Base-by-base conservation (phyloP, 176 grass and related monocot species). In the Avena atlantica region DNA sequence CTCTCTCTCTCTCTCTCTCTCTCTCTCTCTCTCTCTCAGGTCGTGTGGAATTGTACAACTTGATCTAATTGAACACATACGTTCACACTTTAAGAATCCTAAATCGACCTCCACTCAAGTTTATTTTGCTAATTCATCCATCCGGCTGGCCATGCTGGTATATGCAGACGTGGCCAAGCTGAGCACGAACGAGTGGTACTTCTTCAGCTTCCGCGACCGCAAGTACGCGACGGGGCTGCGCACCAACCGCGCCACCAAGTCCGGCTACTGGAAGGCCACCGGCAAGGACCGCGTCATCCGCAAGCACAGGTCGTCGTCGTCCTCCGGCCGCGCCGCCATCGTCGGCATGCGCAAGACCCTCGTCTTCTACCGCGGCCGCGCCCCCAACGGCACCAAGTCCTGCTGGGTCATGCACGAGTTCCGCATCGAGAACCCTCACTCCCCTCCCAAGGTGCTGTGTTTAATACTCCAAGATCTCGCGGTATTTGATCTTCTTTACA, bases 401-500 rank as follows among this genome's bases (percentile, higher is more conserved):
- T 89, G 78, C 60, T 97, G 95, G 95, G 90, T 97, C 37, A 97
- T 94, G 95, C 92, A 97, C 2, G 95, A 97, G 62, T 97, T 97
- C 34, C 90, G 95, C 60, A 89, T 97, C 84, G 90, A 97, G 80
- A 78, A 73, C 11, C 86, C 86, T 19, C 61, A 84, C 63, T 76
- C 89, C 7, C 92, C 88, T 20, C 92, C 86, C 51, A 97, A 97
- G 85, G 93, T 76, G n/a, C 57, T 16, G 12, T 11, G 9, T 74
- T 25, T 12, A 50, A 4, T 8, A 76, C 10, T 10, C 12, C 45
- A 16, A 0, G 2, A 23, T 51, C 5, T 64, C 25, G 23, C 9
- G 13, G 61, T 27, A 27, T 64, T 64, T 12, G 21, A 64, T 25
- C 11, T 55, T 14, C 9, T 79, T 47, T 5, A 27, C 25, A 19